Base-by-base conservation (phyloP, 1,139 yeast species). In the Groenewaldozyma auringiensis region DNA sequence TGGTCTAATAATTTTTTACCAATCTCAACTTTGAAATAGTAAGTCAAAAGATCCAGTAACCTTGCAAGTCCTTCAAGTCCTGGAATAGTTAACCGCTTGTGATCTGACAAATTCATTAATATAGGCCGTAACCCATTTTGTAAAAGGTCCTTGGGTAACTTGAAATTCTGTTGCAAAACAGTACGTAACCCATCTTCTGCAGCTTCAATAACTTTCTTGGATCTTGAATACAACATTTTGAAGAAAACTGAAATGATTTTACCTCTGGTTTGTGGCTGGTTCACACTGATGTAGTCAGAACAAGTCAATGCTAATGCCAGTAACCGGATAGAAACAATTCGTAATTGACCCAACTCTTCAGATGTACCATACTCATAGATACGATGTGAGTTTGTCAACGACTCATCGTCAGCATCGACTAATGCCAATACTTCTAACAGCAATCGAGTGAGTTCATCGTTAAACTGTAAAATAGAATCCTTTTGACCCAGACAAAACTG, bases 361-460 rank as follows among this genome's bases (percentile, higher is more conserved):
- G 95, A 75, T 0, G 96, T 89, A 47, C 89, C 76, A 60, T 88
- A 81, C 57, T 94, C 98, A 42, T 84, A 77, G 2, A 86, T 79
- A 43, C 94, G 76, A 58, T 85, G 94, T 0, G 87, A 86, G 55
- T 88, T 85, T 1, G 95, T 88, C 51, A 94, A 71, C 1, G 96
- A 86, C 58, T 88, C 96, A 63, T 94, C 99, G 51, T 94, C 98
- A 0, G 98, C 98, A 67, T 92, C 98, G 3, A 94, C 96, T 43
- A 94, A 69, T 0, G 96, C 96, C 50, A 92, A 71, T 0, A 96
- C 96, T 62, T 94, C 99, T 50, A 85, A 77, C 29, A 94, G 68
- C 50, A 94, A 69, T 48, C 98, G 71, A 50, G 83, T 83, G 50
- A 94, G 68, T 59, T 92, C 97, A 47, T 89, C 97, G 55, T 85